Base-by-base conservation (phyloP, 768 basidiomycete genomes). In the Rhodotorula diobovata region DNA sequence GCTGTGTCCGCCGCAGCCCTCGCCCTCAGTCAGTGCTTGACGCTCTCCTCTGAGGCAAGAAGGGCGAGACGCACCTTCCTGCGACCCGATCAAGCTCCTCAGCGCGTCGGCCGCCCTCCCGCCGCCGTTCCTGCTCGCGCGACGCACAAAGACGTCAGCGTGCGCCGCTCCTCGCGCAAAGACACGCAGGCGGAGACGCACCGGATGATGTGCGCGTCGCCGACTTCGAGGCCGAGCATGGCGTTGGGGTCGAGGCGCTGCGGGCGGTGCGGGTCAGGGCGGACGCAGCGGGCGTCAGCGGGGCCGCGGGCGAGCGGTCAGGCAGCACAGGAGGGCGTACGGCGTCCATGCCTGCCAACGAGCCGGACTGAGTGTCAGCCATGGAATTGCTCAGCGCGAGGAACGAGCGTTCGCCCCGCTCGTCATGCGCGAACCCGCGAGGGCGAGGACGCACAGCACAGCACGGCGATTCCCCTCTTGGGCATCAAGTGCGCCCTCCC, bases 121-220 rank as follows among this genome's bases (percentile, higher is more conserved):
- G 23, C 65, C 65, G 56, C 65, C 65, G 57, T 66, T 66, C 46
- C 63, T 64, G 55, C 41, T 37, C 25, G 32, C 1, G 20, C 12
- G 45, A n/a, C n/a, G 20, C 5, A 28, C 16, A 9, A 4, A 7
- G 32, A 25, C 60, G 60, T 48, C 45, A 43, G 25, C 45, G 6
- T 14, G n/a, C 16, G n/a, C n/a, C n/a, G n/a, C 0, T 32, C 20
- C 28, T 32, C 10, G 16, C 4, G 8, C 21, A 28, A 21, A 48
- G 30, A 28, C 21, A 23, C 7, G 14, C 2, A 9, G 21, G 12
- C 11, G 34, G 30, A 46, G 45, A 32, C 64, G 43, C 4, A 65
- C 64, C 65, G 56, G 48, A 66, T 66, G 65, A 66, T 66, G 57
- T 66, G 65, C 28, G 65, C 65, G 57, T 66, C 65, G 18, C 65